A percentile compares a stretch with the other conserved stretches of the same genome.
Conservation (phyloP, 352 stramenopile species). For the Phytophthora pseudosyringae region DNA sequence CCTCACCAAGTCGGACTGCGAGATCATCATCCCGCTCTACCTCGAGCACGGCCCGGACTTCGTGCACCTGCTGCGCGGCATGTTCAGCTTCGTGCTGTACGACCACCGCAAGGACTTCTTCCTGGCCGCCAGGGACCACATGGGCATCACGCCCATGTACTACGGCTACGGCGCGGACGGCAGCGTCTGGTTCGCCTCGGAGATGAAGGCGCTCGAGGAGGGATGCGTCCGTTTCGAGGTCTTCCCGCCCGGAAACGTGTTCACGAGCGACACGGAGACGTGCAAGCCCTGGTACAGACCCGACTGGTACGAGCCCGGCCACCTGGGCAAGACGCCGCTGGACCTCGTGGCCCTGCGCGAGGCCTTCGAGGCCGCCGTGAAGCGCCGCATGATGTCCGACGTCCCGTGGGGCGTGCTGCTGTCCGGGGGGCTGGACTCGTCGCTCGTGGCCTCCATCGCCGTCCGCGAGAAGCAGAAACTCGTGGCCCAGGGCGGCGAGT, state of each 20-base stretch:
- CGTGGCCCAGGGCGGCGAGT: slow-evolving; percentile 77
- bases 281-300: slow-evolving; percentile 97
- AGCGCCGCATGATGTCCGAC: slow-evolving; percentile 98
- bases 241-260: slow-evolving; percentile 93
- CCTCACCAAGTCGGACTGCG: slow-evolving; percentile 97
- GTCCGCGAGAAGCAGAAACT: slow-evolving; percentile 92
- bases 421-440: slow-evolving; percentile 98
- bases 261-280: slow-evolving; percentile 84
- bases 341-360: slow-evolving; percentile 84
- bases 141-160: slow-evolving; percentile 99
- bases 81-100: slow-evolving; percentile 99
- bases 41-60: slow-evolving; percentile 91
- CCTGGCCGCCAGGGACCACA: slow-evolving; percentile 96
- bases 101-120: slow-evolving; percentile 94
- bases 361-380: slow-evolving; percentile 95
- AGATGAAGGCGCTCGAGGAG: slow-evolving; percentile 97
- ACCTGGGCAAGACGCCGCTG: slow-evolving; percentile 66
- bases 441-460: slow-evolving; percentile 97
- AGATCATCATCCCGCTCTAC: slow-evolving; percentile 98
- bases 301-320: slow-evolving; percentile 88
- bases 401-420: slow-evolving; percentile 99
- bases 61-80: slow-evolving; percentile 93
- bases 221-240: slow-evolving; percentile 85
- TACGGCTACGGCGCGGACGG: slow-evolving; percentile 98
- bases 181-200: slow-evolving; percentile 95